Conservation (phyloP, 257 asterid genomes). For the Solanum pennellii region DNA sequence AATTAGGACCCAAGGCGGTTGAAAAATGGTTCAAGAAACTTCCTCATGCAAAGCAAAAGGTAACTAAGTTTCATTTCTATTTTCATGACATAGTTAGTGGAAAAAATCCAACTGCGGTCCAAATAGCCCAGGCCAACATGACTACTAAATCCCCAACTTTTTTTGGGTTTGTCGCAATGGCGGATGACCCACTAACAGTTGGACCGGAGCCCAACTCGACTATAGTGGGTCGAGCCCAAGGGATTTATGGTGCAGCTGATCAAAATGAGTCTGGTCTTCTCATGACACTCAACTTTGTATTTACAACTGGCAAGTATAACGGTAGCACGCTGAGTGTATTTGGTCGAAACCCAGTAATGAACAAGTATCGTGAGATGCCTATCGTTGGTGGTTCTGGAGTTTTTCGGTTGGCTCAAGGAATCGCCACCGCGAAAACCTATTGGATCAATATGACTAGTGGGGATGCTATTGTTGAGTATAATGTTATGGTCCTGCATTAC, state of each 20-base stretch:
- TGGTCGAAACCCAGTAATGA: slow-evolving; percentile 10
- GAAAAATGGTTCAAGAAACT: slow-evolving; percentile 16
- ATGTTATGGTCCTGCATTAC: slow-evolving; percentile 4
- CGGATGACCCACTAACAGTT: slow-evolving; percentile 12
- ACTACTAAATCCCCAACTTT: slow-evolving; percentile 8
- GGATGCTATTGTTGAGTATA: slow-evolving; percentile 20
- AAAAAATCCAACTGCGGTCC: slow-evolving; percentile 2
- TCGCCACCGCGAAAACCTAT: slow-evolving; percentile 1
- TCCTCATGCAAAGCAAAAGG: slow-evolving; percentile 11
- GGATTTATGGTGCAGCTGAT: slow-evolving; percentile 17
- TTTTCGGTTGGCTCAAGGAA: slow-evolving; percentile 34
- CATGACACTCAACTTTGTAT: slow-evolving; percentile 17
- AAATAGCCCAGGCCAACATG: slow-evolving; percentile 5
- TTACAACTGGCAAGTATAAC: slow-evolving; percentile 16
- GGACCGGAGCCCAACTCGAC: slow-evolving; percentile 11
- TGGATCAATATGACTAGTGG: not conserved
- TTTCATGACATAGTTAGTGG: slow-evolving; percentile 24
- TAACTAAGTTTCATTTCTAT: slow-evolving; percentile 21
- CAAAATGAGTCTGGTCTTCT: slow-evolving; percentile 2
- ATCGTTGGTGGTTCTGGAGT: slow-evolving; percentile 36
- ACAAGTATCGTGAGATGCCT: slow-evolving; percentile 24
- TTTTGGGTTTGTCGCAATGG: slow-evolving; percentile 10
- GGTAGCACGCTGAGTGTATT: slow-evolving; percentile 33
- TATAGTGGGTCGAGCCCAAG: slow-evolving; percentile 37
- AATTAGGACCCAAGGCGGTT: slow-evolving; percentile 7